Conservation (phyloP, 2,329 filamentous ascomycete species). For the Fulvia fulva region DNA sequence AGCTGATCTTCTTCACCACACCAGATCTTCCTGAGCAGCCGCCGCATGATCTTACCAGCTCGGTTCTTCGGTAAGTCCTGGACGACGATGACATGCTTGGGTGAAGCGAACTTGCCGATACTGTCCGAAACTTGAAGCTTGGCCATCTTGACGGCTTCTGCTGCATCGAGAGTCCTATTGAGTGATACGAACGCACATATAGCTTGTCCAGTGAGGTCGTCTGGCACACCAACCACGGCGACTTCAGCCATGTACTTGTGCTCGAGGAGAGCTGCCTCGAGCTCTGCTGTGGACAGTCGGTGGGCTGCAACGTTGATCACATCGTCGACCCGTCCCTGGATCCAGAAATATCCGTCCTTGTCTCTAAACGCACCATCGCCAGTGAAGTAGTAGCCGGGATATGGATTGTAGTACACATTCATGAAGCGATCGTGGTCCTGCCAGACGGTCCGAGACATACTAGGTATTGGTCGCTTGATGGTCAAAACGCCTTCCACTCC, state of each 20-base stretch:
- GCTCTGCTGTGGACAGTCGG: conserved; percentile 95
- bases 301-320: conserved; percentile 98
- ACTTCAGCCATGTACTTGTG: conserved; percentile 89
- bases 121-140: conserved; percentile 93
- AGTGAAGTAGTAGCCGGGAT: conserved; percentile 96
- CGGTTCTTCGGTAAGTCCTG: conserved; percentile 95
- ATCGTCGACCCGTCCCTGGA: conserved; percentile 94
- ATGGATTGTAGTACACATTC: conserved; percentile 97
- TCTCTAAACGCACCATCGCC: conserved; percentile 93
- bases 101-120: conserved; percentile 94
- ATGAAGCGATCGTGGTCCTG: conserved; percentile 97
- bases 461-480: conserved; percentile 97
- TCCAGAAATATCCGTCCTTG: conserved; percentile 99
- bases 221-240: conserved; percentile 85
- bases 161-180: conserved; percentile 75
- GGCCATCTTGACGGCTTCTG: conserved; percentile 84
- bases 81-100: conserved; percentile 87
- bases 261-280: conserved; percentile 93
- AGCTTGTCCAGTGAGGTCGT: conserved; percentile 93
- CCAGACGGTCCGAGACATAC: conserved; percentile 97
- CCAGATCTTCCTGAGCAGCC: conserved; percentile 94
- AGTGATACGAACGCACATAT: conserved; percentile 95
- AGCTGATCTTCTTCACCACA: conserved; percentile 98
- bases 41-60: conserved; percentile 97
- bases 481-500: conserved; percentile 95